Evolutionary conservation across 805 yeast genomes (phyloP).

Genomic region (Nakazawaea holstii): DNA sequence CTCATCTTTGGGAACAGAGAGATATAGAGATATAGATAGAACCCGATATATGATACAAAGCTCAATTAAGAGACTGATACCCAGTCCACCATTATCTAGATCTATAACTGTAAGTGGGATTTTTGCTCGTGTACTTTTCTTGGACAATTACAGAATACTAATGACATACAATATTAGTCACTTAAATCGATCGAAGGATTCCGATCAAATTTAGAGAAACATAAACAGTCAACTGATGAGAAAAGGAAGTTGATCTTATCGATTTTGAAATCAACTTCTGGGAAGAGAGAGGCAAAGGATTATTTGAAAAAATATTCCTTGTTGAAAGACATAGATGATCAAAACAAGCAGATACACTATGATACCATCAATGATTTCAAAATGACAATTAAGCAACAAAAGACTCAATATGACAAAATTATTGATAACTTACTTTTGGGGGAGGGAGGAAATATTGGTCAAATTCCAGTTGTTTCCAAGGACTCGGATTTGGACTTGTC

Average conservation of each 20-base stretch:
- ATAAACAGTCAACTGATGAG: constrained; percentile 32
- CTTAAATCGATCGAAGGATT: constrained; percentile 14
- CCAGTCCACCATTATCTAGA: neutral
- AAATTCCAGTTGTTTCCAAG: constrained; percentile 17
- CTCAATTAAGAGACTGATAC: neutral
- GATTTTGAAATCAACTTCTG: constrained; percentile 83
- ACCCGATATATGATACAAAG: neutral
- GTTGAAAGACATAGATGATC: constrained; percentile 22
- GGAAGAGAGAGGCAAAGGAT: constrained; percentile 85
- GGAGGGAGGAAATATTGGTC: constrained; percentile 14
- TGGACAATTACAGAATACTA: neutral
- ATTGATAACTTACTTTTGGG: constrained; percentile 16
- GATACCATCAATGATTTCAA: constrained; percentile 13
- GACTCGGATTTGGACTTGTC: constrained; percentile 23
- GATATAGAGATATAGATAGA: neutral
- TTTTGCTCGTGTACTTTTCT: neutral
- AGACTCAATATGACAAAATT: constrained; percentile 30
- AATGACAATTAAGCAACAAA: constrained; percentile 12
- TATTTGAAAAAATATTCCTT: constrained; percentile 68
- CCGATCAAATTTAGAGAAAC: constrained; percentile 21
- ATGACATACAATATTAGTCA: neutral
- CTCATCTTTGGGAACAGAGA: neutral
- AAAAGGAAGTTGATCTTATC: constrained; percentile 74
- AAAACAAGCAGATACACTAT: constrained; percentile 25
- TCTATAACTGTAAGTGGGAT: constrained; percentile 2